Evolutionary conservation across 176 grass and related monocot species (phyloP).

Genomic region (Puccinellia tenuiflora): DNA sequence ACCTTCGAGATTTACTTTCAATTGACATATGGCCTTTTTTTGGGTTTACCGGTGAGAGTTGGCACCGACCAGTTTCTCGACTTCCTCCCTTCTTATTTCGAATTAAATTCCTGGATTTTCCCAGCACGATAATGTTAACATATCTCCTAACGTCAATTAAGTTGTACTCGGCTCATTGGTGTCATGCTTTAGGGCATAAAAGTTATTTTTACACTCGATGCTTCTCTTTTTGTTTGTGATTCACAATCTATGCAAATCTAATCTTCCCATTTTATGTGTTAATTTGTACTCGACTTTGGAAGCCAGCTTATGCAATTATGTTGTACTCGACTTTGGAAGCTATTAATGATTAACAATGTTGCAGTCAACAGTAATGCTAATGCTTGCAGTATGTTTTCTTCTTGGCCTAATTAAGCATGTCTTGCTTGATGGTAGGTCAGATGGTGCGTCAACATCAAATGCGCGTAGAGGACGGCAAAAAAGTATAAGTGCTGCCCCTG

Average conservation of each 20-base stretch:
- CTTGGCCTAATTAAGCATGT: constrained; percentile 36
- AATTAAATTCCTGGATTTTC: background rate
- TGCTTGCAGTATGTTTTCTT: constrained; percentile 14
- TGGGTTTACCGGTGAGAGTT: background rate
- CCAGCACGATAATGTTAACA: background rate
- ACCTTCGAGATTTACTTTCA: background rate
- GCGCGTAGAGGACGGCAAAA: constrained; percentile 43
- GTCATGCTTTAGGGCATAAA: background rate
- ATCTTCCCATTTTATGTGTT: background rate
- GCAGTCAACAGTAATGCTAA: background rate
- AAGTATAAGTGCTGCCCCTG: constrained; percentile 81
- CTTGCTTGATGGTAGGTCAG: constrained; percentile 68
- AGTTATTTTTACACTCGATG: background rate
- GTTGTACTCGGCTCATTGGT: background rate
- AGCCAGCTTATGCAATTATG: background rate
- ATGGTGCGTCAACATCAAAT: constrained; percentile 86
- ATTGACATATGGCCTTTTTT: background rate
- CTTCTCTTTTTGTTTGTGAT: background rate
- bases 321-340: constrained; percentile 8
- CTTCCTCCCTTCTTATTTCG: background rate
- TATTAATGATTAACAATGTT: constrained; percentile 13
- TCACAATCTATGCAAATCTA: background rate
- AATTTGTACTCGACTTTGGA: background rate
- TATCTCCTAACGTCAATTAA: background rate
- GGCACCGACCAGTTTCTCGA: background rate